Conservation (phyloP, 139 green algal species). For the Zygnema cylindricum region DNA sequence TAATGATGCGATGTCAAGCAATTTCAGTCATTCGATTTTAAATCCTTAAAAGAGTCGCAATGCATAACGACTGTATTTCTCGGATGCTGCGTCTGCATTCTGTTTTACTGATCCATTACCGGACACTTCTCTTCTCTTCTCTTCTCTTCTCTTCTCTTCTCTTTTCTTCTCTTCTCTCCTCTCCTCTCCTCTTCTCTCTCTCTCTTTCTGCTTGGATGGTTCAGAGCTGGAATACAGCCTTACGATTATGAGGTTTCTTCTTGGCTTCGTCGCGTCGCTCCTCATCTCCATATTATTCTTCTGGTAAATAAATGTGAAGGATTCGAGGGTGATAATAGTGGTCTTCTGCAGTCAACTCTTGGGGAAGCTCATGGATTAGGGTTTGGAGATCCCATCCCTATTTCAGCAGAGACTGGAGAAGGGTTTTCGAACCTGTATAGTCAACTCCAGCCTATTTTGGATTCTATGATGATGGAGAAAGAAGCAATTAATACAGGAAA, state of each 20-base stretch:
- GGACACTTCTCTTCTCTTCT: not conserved
- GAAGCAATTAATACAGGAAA: not conserved
- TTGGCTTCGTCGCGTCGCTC: conserved; percentile 73
- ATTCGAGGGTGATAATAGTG: not conserved
- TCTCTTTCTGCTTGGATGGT: conserved; percentile 11
- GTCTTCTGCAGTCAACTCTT: conserved; percentile 30
- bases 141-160: conserved; percentile 5
- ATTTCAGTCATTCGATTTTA: too few relatives aligned
- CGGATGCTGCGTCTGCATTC: not conserved
- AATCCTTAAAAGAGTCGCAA: too few relatives aligned
- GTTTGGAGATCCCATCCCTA: conserved; percentile 79
- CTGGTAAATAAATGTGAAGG: conserved; percentile 91
- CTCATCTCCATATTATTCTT: conserved; percentile 59
- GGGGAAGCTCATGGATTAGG: conserved; percentile 70
- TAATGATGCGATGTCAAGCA: too few relatives aligned
- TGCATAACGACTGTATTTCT: too few relatives aligned
- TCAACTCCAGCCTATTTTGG: not conserved
- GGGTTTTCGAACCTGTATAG: conserved; percentile 49
- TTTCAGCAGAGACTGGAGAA: conserved; percentile 88
- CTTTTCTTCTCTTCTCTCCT: not conserved
- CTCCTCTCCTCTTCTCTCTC: conserved; percentile 26
- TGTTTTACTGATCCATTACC: not conserved
- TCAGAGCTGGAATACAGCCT: conserved; percentile 42
- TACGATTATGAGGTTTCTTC: conserved; percentile 74
- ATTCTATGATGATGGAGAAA: conserved; percentile 3